Evolutionary conservation across 2,329 filamentous ascomycete species (phyloP), one percentile per base, ranked within the genome.

Genomic region (Scolecobasidium constrictum): DNA sequence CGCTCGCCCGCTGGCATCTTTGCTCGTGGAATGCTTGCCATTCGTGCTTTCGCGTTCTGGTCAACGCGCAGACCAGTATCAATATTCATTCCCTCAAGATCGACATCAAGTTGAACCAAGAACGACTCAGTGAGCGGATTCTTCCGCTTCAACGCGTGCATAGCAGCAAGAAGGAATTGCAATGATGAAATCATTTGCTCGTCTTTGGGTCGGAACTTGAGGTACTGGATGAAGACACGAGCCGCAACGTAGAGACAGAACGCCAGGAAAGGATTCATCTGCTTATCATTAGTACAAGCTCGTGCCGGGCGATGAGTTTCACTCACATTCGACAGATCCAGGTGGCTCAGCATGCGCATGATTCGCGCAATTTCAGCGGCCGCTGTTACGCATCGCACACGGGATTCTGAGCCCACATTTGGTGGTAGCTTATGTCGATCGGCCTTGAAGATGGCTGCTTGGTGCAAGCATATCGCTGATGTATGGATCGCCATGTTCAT

Each of bases 401-500:
- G 95, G 60, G 88, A 94, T 57, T 96, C 90, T 1, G 83, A 78
- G 49, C 84, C 81, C 37, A 95, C 81, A 15, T 82, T 80, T 1
- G 74, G 67, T 1, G 86, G 80, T 47, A 95, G 67, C 42, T 78
- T 76, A 60, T 94, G 83, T 63, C 87, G 92, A 54, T 96, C 90
- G 0, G 88, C 87, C 59, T 95, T 96, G 72, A 90, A 95, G 16
- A 98, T 96, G 19, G 92, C 92, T 2, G 90, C 92, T 64, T 98
- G 92, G 56, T 98, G 92, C n/a, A 98, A 68, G 59, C 90, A 96
- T 42, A 98, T 96, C 2, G 86, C 87, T 1, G 88, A 94, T 0
- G 92, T 94, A 58, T 96, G 88, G 22, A 98, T 86, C 56, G 85
- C 87, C 86, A 98, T 94, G 54, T 96, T 96, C 45, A 84, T 78